Evolutionary conservation across 257 asterid species (phyloP).

Genomic region (Misopates orontium): DNA sequence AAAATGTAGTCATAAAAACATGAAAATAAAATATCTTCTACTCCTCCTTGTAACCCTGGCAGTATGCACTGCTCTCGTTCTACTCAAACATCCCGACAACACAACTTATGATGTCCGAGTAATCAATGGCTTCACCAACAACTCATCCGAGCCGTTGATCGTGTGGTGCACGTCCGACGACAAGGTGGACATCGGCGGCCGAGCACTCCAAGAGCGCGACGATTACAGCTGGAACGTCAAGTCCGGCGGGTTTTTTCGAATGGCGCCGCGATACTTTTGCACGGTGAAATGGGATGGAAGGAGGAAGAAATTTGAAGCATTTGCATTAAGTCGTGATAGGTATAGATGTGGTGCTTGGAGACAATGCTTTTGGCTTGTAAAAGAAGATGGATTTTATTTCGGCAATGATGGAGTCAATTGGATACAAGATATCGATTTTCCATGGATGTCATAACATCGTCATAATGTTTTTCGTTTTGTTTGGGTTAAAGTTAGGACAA

Average conservation of each 20-base stretch:
- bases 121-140: slow-evolving; percentile 57
- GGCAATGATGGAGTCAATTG: slow-evolving; percentile 42
- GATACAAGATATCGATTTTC: slow-evolving; percentile 41
- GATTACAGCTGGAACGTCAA: slow-evolving; percentile 47
- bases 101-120: slow-evolving; percentile 38
- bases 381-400: slow-evolving; percentile 54
- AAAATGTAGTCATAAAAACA: slow-evolving; percentile 3
- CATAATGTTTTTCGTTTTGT: no score
- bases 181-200: slow-evolving; percentile 39
- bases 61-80: slow-evolving; percentile 20
- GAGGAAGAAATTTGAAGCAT: slow-evolving; percentile 43
- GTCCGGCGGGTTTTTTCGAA: not conserved
- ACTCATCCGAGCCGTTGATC: slow-evolving; percentile 51
- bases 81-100: slow-evolving; percentile 18
- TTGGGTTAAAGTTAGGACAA: no score
- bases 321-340: slow-evolving; percentile 32
- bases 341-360: slow-evolving; percentile 33
- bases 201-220: slow-evolving; percentile 57
- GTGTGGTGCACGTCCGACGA: slow-evolving; percentile 45
- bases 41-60: slow-evolving; percentile 29
- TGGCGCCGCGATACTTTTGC: slow-evolving; percentile 33
- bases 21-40: slow-evolving; percentile 24
- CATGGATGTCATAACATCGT: slow-evolving; percentile 21
- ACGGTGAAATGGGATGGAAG: slow-evolving; percentile 43
- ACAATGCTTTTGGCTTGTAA: slow-evolving; percentile 51